These are phyloP conservation scores for Scytalidium sp. DNA, from an alignment of 2,329 filamentous ascomycete species.

Conservation along the genomic window DNA sequence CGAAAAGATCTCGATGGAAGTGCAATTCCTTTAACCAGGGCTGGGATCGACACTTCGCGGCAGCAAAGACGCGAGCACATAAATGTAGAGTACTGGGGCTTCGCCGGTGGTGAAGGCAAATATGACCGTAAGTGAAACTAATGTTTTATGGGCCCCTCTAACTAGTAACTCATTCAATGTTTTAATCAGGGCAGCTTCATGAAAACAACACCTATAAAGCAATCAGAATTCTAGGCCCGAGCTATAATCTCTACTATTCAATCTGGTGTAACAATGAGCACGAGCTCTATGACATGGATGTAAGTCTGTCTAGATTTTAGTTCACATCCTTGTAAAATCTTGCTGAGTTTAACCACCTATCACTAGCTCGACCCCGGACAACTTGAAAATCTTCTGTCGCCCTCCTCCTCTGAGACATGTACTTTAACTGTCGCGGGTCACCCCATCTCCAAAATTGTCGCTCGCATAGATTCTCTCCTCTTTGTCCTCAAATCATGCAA, in stretches of 20 bases:
- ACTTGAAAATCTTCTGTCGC: constrained; percentile 39
- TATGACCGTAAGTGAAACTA: too few relatives aligned
- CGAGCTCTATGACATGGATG: constrained; percentile 62
- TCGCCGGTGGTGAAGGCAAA: constrained; percentile 21
- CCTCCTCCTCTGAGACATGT: constrained; percentile 12
- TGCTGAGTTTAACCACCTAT: neutral
- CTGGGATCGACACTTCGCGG: constrained; percentile 13
- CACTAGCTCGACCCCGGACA: constrained; percentile 49
- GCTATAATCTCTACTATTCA: constrained; percentile 62
- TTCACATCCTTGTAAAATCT: neutral
- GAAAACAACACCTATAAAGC: constrained; percentile 48
- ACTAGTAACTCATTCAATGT: too few relatives aligned
- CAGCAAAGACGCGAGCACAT: constrained; percentile 41
- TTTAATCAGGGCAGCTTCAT: too few relatives aligned
- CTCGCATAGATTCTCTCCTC: constrained; percentile 55
- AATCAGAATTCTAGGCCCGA: constrained; percentile 37
- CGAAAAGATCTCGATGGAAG: constrained; percentile 44
- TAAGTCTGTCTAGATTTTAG: constrained; percentile 23
- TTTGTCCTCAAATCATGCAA: constrained; percentile 61
- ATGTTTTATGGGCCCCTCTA: constrained; percentile 18
- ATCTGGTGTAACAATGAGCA: constrained; percentile 69
- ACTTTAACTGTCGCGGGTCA: constrained; percentile 27
- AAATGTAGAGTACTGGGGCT: constrained; percentile 44
- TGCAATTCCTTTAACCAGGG: constrained; percentile 34
- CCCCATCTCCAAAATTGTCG: constrained; percentile 37